Percentiles rank a stretch among this genome's conserved stretches.
phyloP scores from a whole-genome alignment of 495 filamentous ascomycete species.

The Terfezia claveryi region DNA sequence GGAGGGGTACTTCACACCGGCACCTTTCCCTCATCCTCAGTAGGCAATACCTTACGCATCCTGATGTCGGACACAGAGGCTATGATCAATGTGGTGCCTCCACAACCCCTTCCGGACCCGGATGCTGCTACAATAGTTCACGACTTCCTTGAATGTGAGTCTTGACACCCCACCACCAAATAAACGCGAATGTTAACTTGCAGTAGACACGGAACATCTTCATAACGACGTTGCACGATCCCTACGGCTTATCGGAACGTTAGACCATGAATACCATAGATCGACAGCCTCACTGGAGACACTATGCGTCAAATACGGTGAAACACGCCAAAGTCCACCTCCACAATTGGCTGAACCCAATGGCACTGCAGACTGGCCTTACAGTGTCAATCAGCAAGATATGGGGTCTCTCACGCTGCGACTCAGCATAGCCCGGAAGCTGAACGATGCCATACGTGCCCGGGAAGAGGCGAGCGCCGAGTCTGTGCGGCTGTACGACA shows the following conservation, averaged over 20 bases:
- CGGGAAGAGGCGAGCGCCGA: constrained; percentile 65
- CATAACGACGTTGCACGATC: constrained; percentile 82
- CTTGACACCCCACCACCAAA: background rate
- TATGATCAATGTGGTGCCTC: constrained; percentile 6
- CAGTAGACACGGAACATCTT: constrained; percentile 64
- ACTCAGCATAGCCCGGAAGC: constrained; percentile 46
- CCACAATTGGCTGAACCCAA: background rate
- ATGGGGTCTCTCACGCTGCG: constrained; percentile 33
- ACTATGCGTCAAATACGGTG: constrained; percentile 34
- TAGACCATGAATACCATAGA: constrained; percentile 49
- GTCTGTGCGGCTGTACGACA: constrained; percentile 56
- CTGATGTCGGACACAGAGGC: constrained; percentile 7
- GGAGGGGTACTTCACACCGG: background rate
- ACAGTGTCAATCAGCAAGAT: constrained; percentile 6
- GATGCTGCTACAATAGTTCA: constrained; percentile 87
- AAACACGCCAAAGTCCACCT: background rate
- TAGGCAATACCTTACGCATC: background rate
- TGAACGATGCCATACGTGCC: constrained; percentile 51
- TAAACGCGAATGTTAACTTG: background rate
- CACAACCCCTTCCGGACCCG: constrained; percentile 38
- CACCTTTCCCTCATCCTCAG: too few species aligned
- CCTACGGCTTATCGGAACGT: constrained; percentile 63
- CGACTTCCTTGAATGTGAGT: constrained; percentile 68
- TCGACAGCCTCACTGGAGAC: constrained; percentile 46
- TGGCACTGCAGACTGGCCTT: constrained; percentile 13